Evolutionary conservation across 306 rosid genomes (phyloP).

Genomic region (Ceratonia siliqua): DNA sequence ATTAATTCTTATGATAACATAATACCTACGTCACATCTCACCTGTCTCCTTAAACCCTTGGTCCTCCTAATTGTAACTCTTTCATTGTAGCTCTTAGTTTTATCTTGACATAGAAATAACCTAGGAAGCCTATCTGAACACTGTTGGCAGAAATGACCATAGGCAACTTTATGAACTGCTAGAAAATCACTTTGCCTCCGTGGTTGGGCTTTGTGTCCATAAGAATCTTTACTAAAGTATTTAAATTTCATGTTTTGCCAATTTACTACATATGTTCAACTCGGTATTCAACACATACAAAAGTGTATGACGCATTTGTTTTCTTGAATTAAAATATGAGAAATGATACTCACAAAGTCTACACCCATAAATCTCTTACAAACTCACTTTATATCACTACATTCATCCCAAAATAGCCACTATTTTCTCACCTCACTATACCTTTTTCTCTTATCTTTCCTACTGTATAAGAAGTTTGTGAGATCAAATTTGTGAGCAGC

Average conservation of each 20-base stretch:
- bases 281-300: neutral
- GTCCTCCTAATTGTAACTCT: neutral
- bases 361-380: too few relatives aligned
- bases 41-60: neutral
- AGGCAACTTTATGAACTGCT: neutral
- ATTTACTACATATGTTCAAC: neutral
- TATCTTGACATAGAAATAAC: neutral
- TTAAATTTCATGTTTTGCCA: neutral
- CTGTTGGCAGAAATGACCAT: neutral
- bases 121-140: conserved; percentile 27
- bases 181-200: neutral
- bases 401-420: too few relatives aligned
- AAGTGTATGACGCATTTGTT: neutral
- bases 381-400: too few relatives aligned
- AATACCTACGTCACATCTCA: neutral
- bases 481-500: too few relatives aligned
- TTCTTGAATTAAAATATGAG: neutral
- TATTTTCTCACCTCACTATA: too few relatives aligned
- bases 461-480: too few relatives aligned
- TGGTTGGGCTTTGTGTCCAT: neutral
- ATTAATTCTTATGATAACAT: neutral
- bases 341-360: too few relatives aligned
- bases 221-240: neutral
- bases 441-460: too few relatives aligned
- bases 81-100: neutral